Evolutionary conservation across 192 early-diverging fungal species (phyloP).

Genomic region (Spizellomyces sp.): DNA sequence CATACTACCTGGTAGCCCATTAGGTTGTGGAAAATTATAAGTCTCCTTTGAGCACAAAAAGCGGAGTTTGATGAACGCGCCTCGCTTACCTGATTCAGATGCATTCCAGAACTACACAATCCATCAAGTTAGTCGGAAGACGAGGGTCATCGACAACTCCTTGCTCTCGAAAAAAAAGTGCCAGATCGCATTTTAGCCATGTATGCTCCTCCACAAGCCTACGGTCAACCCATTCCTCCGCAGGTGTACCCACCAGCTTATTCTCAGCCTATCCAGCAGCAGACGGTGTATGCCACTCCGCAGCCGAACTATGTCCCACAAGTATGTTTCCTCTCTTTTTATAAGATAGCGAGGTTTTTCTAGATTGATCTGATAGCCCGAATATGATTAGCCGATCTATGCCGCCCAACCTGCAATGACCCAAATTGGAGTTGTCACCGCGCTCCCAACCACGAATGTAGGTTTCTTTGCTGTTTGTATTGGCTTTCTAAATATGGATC

Average conservation of each 20-base stretch:
- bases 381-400: conserved; percentile 5
- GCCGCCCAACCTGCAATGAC: conserved; percentile 7
- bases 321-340: not conserved
- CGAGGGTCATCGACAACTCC: not conserved
- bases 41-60: too few relatives aligned
- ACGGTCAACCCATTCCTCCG: not conserved
- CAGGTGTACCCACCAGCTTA: not conserved
- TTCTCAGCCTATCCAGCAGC: conserved; percentile 4
- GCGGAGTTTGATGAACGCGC: not conserved
- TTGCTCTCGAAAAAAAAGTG: not conserved
- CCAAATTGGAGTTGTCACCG: not conserved
- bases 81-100: not conserved
- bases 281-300: conserved; percentile 10
- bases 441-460: conserved; percentile 13
- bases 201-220: not conserved
- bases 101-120: not conserved
- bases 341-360: not conserved
- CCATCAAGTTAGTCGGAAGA: not conserved
- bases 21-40: too few relatives aligned
- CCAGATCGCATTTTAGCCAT: not conserved
- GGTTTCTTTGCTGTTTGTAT: not conserved
- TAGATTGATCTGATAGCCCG: not conserved
- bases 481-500: too few relatives aligned
- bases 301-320: conserved; percentile 8
- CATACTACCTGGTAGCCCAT: too few relatives aligned